Conservation (phyloP, 805 yeast genomes). For the Candida schatavii region DNA sequence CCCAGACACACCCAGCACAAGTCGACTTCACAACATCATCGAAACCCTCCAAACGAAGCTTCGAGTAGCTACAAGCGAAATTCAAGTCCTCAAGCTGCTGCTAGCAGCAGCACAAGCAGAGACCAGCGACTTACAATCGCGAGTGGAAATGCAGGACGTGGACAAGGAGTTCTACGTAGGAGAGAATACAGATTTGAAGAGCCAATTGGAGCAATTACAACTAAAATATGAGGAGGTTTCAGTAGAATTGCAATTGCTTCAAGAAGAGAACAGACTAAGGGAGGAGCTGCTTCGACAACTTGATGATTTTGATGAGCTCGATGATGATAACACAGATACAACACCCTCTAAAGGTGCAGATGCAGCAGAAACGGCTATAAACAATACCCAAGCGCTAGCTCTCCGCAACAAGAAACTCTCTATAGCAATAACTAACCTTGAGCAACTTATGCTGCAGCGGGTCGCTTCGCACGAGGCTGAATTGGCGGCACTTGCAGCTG, state of each 20-base stretch:
- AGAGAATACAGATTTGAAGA: constrained; percentile 26
- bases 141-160: constrained; percentile 29
- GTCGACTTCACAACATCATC: constrained; percentile 27
- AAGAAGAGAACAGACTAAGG: constrained; percentile 38
- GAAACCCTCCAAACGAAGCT: constrained; percentile 47
- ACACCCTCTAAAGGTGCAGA: background rate
- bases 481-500: constrained; percentile 12
- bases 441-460: constrained; percentile 21
- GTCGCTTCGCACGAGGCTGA: constrained; percentile 22
- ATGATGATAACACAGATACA: constrained; percentile 7
- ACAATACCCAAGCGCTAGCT: constrained; percentile 22
- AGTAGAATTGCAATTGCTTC: constrained; percentile 27
- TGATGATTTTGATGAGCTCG: constrained; percentile 26
- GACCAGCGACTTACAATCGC: constrained; percentile 15
- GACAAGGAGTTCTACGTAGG: constrained; percentile 45
- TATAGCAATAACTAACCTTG: constrained; percentile 34
- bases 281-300: constrained; percentile 35
- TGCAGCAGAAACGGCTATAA: constrained; percentile 1
- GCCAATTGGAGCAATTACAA: constrained; percentile 23
- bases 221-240: constrained; percentile 26
- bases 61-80: constrained; percentile 26
- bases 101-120: constrained; percentile 14
- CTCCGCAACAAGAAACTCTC: constrained; percentile 40
- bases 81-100: constrained; percentile 16
- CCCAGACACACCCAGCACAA: background rate